Base-by-base conservation (phyloP, 257 asterid genomes). In the Agastache rugosa region DNA sequence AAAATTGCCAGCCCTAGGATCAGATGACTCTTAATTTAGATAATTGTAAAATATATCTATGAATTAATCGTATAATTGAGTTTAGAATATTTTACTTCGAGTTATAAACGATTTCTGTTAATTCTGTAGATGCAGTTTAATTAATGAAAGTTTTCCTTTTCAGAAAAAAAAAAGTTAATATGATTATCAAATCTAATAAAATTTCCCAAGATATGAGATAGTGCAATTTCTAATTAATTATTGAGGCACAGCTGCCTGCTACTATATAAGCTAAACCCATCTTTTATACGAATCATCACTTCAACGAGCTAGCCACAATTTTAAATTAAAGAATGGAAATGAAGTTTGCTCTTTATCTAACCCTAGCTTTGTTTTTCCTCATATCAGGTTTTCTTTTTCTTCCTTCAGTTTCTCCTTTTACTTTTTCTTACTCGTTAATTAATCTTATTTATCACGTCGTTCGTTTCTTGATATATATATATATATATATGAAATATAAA, bases 261-360 rank as follows among this genome's bases (percentile, higher is more conserved):
- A 12, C 15, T 53, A 12, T 19, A 54, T 58, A 70, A 35, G 12
- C 50, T n/a, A 7, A 53, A 6, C 2, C 39, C 25, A 69, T 39
- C 23, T 54, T 27, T 50, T 17, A 17, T 50, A 22, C 12, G 15
- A 8, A 64, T 45, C 41, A 66, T 44, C 56, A 10, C 2, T 41
- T 42, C 6, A 10, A 47, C 11, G 47, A 47, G 23, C 71, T 14
- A 37, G 19, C 54, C 44, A 25, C 35, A 19, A 53, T 1, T 3
- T 3, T 0, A 3, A n/a, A 47, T 4, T 10, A 23, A 64, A 16
- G 3, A 45, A 68, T 67, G 69, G 59, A 59, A 44, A 15, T 35
- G 64, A 59, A 75, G 35, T 75, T 50, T 20, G 51, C 75, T 47
- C 29, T 47, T 45, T 14, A 45, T 54, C 63, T 75, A 37, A 22